Base-by-base conservation (phyloP, 2,329 filamentous ascomycete genomes). In the Colletotrichum australisinense region DNA sequence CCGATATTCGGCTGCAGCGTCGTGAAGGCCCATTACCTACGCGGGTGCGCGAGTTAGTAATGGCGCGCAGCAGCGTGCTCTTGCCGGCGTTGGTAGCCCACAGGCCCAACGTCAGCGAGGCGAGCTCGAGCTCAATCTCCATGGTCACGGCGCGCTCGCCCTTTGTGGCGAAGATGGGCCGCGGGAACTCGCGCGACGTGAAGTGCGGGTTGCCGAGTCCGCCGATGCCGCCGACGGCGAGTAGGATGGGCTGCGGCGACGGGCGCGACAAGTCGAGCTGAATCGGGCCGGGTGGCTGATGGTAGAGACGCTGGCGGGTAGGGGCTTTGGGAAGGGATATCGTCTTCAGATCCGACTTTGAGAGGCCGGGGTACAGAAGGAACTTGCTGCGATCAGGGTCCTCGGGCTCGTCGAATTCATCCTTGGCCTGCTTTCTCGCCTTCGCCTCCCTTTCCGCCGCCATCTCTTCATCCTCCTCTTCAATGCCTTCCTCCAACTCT, bases 11-110 rank as follows among this genome's bases (percentile, higher is more conserved):
- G 97, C 77, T 95, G 93, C 9, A 99, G 87, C 0, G 97, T 99
- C 3, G 97, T 99, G 81, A 99, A 99, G 11, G 95, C 96, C 97
- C 97, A 99, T 94, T 92, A 53, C 97, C 97, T 35, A 99, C 92
- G 52, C 97, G 91, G 1, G 97, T 94, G 73, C 95, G 93, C 80
- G 94, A 97, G 81, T 95, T 95, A 78, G 93, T 97, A 78, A 99
- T 86, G 3, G 95, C 93, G 22, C 97, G 92, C 19, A 98, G 88
- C 1, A 99, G 88, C 0, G 97, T 98, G 80, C 94, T 97, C 84
- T 99, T 99, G 9, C 97, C 97, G 5, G 96, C 97, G 81, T 99
- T 99, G 1, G 97, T 19, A 98, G 89, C 97, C 97, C 19, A 99
- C 97, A 2, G 99, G 88, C 0, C 97, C 97, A 8, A 99, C 93